Evolutionary conservation across 768 basidiomycete species (phyloP).

Genomic region (Neoboletus subvelutipes): DNA sequence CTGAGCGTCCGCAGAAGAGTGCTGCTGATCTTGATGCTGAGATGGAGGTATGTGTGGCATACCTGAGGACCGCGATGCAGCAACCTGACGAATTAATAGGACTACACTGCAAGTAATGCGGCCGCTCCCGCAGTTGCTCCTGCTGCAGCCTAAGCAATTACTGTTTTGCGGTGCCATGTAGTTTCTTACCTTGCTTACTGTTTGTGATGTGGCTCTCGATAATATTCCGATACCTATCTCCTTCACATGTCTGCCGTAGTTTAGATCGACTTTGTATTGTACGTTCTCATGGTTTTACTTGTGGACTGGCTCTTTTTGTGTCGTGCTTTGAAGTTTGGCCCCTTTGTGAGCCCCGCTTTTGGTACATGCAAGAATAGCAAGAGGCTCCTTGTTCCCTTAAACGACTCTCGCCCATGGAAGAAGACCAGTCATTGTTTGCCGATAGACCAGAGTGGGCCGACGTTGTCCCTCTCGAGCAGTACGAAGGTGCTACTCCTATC

Average conservation of each 20-base stretch:
- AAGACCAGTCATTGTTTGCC: constrained; percentile 44
- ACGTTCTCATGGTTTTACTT: constrained; percentile 11
- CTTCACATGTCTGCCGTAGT: constrained; percentile 16
- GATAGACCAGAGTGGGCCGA: constrained; percentile 78
- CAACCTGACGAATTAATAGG: constrained; percentile 39
- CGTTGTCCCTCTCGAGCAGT: constrained; percentile 75
- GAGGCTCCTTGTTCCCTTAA: background rate
- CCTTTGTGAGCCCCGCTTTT: background rate
- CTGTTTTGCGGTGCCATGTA: constrained; percentile 8
- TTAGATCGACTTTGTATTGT: constrained; percentile 26
- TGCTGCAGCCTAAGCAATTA: constrained; percentile 29
- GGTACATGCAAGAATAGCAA: background rate
- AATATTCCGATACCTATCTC: constrained; percentile 25
- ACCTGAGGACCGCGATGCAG: background rate
- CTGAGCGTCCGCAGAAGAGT: constrained; percentile 70
- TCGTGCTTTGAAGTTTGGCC: background rate
- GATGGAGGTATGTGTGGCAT: constrained; percentile 75
- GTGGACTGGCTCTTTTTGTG: background rate
- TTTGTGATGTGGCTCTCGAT: constrained; percentile 14
- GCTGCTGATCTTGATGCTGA: constrained; percentile 94
- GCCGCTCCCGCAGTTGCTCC: constrained; percentile 48
- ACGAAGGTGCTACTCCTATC: constrained; percentile 73
- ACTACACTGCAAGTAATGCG: constrained; percentile 61
- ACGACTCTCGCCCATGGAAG: constrained; percentile 9
- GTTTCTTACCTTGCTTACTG: background rate